A percentile compares a stretch with the other conserved stretches of the same genome.
Conservation (phyloP, 345 rosid genomes). For the Erucastrum elatum region DNA sequence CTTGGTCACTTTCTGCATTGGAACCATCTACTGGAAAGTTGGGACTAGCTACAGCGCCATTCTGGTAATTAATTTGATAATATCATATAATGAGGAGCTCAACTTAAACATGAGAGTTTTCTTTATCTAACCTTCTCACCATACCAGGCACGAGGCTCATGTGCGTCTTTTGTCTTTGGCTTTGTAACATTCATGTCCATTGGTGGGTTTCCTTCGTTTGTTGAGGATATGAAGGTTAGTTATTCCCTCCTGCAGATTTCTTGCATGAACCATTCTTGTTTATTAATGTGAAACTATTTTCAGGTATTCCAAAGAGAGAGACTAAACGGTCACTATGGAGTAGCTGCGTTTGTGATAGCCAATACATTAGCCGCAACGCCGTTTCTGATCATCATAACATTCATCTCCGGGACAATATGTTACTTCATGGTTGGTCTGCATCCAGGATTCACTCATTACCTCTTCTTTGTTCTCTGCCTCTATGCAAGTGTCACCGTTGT, state of each 20-base stretch:
- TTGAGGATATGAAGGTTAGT: conserved; percentile 89
- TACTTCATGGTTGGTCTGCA: conserved; percentile 90
- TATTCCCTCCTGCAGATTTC: not conserved
- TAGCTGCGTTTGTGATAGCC: conserved; percentile 73
- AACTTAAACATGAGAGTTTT: not conserved
- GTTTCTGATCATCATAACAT: conserved; percentile 69
- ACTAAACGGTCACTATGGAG: conserved; percentile 92
- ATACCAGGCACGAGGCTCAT: conserved; percentile 87
- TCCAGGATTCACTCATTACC: conserved; percentile 75
- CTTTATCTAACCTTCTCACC: conserved; percentile 24
- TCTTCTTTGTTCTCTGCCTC: conserved; percentile 82
- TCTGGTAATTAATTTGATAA: conserved; percentile 54
- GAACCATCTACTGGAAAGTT: conserved; percentile 81
- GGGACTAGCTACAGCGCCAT: conserved; percentile 86
- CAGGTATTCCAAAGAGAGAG: conserved; percentile 97
- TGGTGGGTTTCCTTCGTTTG: conserved; percentile 95
- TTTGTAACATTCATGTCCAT: conserved; percentile 96
- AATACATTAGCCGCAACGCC: conserved; percentile 88
- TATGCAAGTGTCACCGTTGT: conserved; percentile 88
- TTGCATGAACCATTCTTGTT: too few relatives aligned
- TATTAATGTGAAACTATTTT: too few relatives aligned
- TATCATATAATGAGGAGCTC: not conserved
- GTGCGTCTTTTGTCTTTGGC: conserved; percentile 92
- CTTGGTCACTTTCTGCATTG: conserved; percentile 81
- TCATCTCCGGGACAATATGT: conserved; percentile 81